Evolutionary conservation across 495 filamentous ascomycete species (phyloP), one percentile per base, ranked within the genome.

Genomic region (Penicillium coffeae): DNA sequence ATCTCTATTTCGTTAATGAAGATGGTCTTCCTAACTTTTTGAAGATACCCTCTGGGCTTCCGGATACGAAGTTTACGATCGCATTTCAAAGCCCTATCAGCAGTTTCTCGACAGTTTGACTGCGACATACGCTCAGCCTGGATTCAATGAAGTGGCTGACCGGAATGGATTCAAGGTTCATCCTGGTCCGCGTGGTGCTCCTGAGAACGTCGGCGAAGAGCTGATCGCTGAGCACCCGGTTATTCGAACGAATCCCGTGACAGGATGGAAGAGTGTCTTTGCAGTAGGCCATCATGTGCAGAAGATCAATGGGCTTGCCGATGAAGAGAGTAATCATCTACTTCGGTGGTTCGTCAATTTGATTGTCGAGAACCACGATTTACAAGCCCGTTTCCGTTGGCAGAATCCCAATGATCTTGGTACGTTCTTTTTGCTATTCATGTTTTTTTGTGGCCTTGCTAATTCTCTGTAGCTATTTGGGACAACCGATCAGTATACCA

Each of bases 161-260:
- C 63, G 73, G 8, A 77, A 77, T 54, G 71, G 72, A 16, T 83
- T 83, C 62, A 52, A 73, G 27, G 54, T 90, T 25, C 83, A 78
- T 55, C 64, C 69, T 3, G 74, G 63, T 10, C 51, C 66, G 8
- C 78, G 87, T 7, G 88, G 88, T 6, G 71, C 80, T 0, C 87
- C 87, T 0, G 80, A 83, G 58, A 91, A 91, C 58, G 64, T 78
- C 0, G 88, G 85, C 36, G 71, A 72, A 2, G 70, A 77, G 10
- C 68, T 91, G 3, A 74, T 66, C 18, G 83, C 86, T 3, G 65
- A 81, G 12, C 87, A 91, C 62, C 84, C 86, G 0, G 79, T 90
- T 1, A 70, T 90, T 20, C 83, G 88, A 8, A 90, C 87, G n/a
- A 89, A 92, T 61, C 87, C 88, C 3, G 84, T 90, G 1, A 90